Evolutionary conservation across 139 green algal genomes (phyloP).

Genomic region (Chlamydomonas sp.): DNA sequence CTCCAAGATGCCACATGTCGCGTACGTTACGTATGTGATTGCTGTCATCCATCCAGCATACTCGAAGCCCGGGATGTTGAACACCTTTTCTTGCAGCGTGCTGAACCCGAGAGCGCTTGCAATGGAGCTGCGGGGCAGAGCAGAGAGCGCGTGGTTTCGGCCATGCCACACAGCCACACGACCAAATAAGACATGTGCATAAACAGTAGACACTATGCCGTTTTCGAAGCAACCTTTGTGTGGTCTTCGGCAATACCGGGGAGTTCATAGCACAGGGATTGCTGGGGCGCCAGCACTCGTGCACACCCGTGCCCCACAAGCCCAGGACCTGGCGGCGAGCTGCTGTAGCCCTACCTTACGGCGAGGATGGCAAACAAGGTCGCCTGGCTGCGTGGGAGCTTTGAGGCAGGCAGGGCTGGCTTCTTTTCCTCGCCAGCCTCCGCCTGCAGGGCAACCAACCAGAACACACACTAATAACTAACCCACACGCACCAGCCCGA

Average conservation of each 20-base stretch:
- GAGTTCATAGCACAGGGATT: too few relatives aligned
- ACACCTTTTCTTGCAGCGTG: slow-evolving; percentile 71
- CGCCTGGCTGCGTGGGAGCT: neutral
- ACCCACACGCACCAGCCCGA: too few relatives aligned
- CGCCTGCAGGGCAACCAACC: neutral
- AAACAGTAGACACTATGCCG: too few relatives aligned
- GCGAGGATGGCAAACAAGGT: slow-evolving; percentile 9
- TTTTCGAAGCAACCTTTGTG: too few relatives aligned
- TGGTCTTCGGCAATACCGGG: too few relatives aligned
- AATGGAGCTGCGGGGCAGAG: slow-evolving; percentile 41
- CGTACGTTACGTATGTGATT: slow-evolving; percentile 65
- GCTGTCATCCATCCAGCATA: slow-evolving; percentile 78
- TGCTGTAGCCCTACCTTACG: neutral
- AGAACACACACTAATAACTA: too few relatives aligned
- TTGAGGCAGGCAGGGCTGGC: neutral
- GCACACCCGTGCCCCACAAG: too few relatives aligned
- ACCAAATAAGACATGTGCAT: too few relatives aligned
- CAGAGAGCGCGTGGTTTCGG: too few relatives aligned
- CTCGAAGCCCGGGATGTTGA: slow-evolving; percentile 65
- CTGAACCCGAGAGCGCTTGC: slow-evolving; percentile 59
- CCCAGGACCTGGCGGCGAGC: too few relatives aligned
- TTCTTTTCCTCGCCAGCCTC: neutral
- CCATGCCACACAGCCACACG: too few relatives aligned
- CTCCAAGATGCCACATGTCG: slow-evolving; percentile 59
- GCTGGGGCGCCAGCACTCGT: too few relatives aligned